These are phyloP conservation scores for Podospora pseudoanserina DNA, from an alignment of 495 filamentous ascomycete species.

Conservation along the genomic window DNA sequence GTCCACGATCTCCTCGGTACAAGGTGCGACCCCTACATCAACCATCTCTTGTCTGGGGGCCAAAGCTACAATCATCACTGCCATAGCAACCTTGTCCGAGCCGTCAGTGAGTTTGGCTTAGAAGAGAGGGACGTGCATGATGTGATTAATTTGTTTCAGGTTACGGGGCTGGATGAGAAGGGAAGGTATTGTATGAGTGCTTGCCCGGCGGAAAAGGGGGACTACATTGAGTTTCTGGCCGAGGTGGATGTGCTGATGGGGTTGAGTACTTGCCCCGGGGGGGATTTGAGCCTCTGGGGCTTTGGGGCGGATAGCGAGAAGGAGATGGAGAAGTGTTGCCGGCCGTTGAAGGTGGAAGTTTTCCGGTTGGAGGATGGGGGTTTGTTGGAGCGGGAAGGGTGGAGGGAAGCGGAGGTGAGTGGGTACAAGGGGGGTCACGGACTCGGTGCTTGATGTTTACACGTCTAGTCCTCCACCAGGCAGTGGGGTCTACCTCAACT, in stretches of 20 bases:
- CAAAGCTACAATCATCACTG: slow-evolving; percentile 70
- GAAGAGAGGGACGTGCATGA: slow-evolving; percentile 74
- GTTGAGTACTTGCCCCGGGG: slow-evolving; percentile 57
- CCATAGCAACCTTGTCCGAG: slow-evolving; percentile 73
- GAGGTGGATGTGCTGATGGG: slow-evolving; percentile 74
- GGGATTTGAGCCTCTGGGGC: slow-evolving; percentile 71
- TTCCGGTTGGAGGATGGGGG: slow-evolving; percentile 54
- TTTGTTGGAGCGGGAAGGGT: slow-evolving; percentile 50
- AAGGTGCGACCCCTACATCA: slow-evolving; percentile 71
- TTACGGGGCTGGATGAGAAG: slow-evolving; percentile 66
- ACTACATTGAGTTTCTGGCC: slow-evolving; percentile 74
- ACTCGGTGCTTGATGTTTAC: slow-evolving; percentile 33
- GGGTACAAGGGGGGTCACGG: slow-evolving; percentile 67
- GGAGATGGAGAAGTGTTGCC: slow-evolving; percentile 67
- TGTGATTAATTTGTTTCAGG: slow-evolving; percentile 78
- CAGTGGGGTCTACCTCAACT: too few species aligned
- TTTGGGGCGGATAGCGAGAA: slow-evolving; percentile 63
- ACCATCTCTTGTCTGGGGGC: slow-evolving; percentile 63
- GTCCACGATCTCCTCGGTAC: slow-evolving; percentile 77
- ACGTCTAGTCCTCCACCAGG: too few species aligned
- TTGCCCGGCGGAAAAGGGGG: slow-evolving; percentile 60
- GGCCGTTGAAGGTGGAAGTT: slow-evolving; percentile 69
- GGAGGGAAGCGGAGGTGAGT: slow-evolving; percentile 56
- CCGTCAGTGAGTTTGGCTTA: slow-evolving; percentile 62
- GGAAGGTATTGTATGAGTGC: slow-evolving; percentile 75